Evolutionary conservation across 176 grass and related monocot genomes (phyloP).

Genomic region (Oryza officinalis): DNA sequence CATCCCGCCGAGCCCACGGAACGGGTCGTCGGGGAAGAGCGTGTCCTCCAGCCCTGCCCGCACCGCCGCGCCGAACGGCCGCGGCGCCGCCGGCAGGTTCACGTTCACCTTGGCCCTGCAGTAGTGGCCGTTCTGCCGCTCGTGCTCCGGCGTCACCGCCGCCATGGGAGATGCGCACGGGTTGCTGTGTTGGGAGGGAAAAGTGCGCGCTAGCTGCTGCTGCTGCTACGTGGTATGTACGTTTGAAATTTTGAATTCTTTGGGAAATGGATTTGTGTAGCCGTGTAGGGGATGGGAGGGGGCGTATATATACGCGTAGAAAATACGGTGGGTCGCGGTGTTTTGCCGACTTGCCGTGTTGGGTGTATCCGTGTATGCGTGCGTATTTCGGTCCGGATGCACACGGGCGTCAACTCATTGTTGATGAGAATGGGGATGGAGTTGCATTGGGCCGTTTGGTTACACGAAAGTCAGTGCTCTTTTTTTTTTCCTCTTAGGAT

Average conservation of each 20-base stretch:
- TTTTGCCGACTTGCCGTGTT: neutral
- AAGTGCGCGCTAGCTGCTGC: neutral
- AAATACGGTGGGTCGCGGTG: neutral
- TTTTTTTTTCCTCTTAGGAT: too few relatives aligned
- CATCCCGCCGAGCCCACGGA: conserved; percentile 28
- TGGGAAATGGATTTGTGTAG: neutral
- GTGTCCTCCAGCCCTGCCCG: conserved; percentile 39
- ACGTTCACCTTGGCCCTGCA: conserved; percentile 29
- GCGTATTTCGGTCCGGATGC: too few relatives aligned
- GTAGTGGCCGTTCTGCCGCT: neutral
- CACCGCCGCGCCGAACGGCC: conserved; percentile 1
- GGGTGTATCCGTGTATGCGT: neutral
- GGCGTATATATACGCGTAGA: neutral
- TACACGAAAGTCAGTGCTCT: too few relatives aligned
- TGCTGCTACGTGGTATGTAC: too few relatives aligned
- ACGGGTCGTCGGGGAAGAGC: conserved; percentile 59
- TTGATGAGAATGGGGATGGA: neutral
- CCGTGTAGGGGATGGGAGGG: neutral
- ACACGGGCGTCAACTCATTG: neutral
- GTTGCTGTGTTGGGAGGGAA: neutral
- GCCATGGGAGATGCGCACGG: neutral
- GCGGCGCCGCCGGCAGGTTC: neutral
- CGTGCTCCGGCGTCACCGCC: neutral
- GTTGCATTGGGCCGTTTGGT: too few relatives aligned
- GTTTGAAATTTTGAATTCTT: neutral